These are phyloP conservation scores for Sphaceloma murrayae DNA, from an alignment of 2,329 filamentous ascomycete genomes.

Conservation along the genomic window DNA sequence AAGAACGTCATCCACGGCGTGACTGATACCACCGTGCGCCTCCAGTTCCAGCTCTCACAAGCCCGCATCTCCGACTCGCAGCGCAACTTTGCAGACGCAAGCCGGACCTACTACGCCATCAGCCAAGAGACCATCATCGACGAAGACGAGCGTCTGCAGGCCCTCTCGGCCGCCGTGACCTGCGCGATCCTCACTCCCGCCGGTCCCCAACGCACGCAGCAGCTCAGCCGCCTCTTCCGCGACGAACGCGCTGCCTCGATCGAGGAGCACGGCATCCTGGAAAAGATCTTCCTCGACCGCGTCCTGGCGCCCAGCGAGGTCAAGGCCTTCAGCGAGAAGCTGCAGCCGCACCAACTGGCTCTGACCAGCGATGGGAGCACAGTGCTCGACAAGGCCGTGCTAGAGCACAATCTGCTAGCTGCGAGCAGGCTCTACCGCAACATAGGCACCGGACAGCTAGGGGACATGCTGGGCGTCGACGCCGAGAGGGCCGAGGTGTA, in stretches of 20 bases:
- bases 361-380: constrained; percentile 84
- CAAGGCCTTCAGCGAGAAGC: constrained; percentile 67
- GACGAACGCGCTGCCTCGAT: constrained; percentile 72
- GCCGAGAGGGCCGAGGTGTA: constrained; percentile 80
- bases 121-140: constrained; percentile 69
- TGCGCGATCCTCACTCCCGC: constrained; percentile 89
- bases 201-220: constrained; percentile 70
- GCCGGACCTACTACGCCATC: constrained; percentile 78
- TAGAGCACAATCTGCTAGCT: constrained; percentile 90
- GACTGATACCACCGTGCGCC: constrained; percentile 59
- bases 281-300: constrained; percentile 95
- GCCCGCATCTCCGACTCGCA: constrained; percentile 89
- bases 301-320: constrained; percentile 76
- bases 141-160: constrained; percentile 75
- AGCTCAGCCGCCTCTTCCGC: constrained; percentile 79
- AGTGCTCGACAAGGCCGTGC: constrained; percentile 82
- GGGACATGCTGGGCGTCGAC: constrained; percentile 65
- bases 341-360: constrained; percentile 82
- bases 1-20: constrained; percentile 84
- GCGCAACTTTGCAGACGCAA: constrained; percentile 78
- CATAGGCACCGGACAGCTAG: constrained; percentile 57
- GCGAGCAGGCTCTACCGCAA: constrained; percentile 54
- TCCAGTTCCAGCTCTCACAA: constrained; percentile 85
- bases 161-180: constrained; percentile 76
- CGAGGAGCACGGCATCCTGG: constrained; percentile 75